Percentiles rank a stretch among this genome's conserved stretches.
Conservation (phyloP, 768 basidiomycete species). For the Boletus sensibilis region DNA sequence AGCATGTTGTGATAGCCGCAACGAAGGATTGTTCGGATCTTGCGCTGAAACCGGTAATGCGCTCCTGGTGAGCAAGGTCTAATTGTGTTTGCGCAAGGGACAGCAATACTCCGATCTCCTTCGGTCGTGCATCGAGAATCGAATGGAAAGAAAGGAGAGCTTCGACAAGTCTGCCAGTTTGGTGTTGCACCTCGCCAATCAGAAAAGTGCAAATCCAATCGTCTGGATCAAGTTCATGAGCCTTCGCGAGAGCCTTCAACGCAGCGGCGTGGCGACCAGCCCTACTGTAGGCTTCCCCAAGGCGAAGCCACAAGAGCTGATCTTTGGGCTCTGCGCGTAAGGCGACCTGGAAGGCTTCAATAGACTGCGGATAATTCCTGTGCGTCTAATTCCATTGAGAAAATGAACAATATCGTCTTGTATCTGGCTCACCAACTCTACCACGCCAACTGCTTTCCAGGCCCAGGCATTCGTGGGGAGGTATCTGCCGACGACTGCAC, state of each 20-base stretch:
- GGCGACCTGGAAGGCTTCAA: constrained; percentile 83
- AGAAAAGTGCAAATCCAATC: constrained; percentile 86
- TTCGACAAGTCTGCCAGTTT: constrained; percentile 71
- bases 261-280: constrained; percentile 89
- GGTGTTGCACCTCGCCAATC: constrained; percentile 80
- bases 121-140: constrained; percentile 54
- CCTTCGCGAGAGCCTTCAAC: constrained; percentile 78
- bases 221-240: constrained; percentile 66
- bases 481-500: constrained; percentile 45
- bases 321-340: constrained; percentile 78
- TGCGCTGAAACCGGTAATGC: constrained; percentile 64
- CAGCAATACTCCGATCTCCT: constrained; percentile 70
- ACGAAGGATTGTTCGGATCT: constrained; percentile 76
- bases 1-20: constrained; percentile 51
- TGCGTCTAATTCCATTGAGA: constrained; percentile 47
- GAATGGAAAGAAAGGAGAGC: constrained; percentile 65
- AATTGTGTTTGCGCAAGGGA: constrained; percentile 73
- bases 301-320: constrained; percentile 79
- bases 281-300: constrained; percentile 89
- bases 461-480: constrained; percentile 90
- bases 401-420: constrained; percentile 1
- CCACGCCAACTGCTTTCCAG: constrained; percentile 94
- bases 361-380: constrained; percentile 68
- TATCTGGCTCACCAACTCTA: constrained; percentile 69
- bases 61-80: constrained; percentile 64